A percentile compares a stretch with the other conserved stretches of the same genome.
Conservation (phyloP, 768 basidiomycete species). For the Russula sp. region DNA sequence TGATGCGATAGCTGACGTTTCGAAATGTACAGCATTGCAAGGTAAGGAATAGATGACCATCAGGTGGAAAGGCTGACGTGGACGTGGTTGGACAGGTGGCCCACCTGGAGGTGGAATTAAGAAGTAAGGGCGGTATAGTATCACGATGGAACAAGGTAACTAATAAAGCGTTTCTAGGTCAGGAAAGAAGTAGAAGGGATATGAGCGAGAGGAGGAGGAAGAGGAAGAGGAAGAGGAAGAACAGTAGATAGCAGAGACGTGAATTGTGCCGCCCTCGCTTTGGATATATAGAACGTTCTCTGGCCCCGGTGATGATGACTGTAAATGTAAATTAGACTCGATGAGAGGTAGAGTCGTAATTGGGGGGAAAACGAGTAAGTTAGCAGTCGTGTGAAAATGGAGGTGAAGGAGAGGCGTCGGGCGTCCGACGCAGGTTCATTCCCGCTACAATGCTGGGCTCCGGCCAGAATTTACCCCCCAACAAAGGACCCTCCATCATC, state of each 20-base stretch:
- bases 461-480: constrained; percentile 46
- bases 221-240: not conserved
- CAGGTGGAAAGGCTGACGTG: constrained; percentile 21
- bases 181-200: constrained; percentile 57
- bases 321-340: too few species aligned
- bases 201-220: not conserved
- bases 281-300: too few species aligned
- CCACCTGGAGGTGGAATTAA: constrained; percentile 76
- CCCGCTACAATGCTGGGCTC: constrained; percentile 64
- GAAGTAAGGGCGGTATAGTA: constrained; percentile 54
- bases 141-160: not conserved
- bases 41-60: constrained; percentile 38
- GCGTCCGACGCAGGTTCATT: constrained; percentile 17
- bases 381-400: not conserved
- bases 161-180: constrained; percentile 44
- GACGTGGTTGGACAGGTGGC: constrained; percentile 48
- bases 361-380: too few species aligned
- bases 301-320: too few species aligned
- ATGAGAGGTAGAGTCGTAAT: too few species aligned
- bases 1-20: not conserved
- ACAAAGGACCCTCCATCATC: constrained; percentile 35
- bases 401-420: not conserved
- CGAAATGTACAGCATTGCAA: constrained; percentile 47
- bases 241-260: not conserved
- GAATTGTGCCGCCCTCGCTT: too few species aligned